A percentile compares a stretch with the other conserved stretches of the same genome.
phyloP scores from a whole-genome alignment of 179 eudicot species.

The Patellifolia procumbens region DNA sequence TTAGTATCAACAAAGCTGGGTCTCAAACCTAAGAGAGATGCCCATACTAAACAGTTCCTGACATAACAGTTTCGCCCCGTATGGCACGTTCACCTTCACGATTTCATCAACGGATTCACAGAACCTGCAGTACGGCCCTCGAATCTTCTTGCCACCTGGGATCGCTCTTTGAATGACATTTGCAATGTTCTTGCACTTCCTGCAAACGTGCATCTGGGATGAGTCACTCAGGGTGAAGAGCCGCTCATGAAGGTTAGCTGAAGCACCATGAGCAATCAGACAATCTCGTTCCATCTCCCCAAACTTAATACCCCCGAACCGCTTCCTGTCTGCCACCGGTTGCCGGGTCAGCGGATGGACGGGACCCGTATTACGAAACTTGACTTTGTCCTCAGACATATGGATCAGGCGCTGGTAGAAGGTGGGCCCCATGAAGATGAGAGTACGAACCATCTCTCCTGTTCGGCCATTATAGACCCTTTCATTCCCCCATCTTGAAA shows the following conservation, averaged over 20 bases:
- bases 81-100: constrained; percentile 76
- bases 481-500: constrained; percentile 87
- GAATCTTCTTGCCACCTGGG: constrained; percentile 70
- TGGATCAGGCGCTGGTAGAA: constrained; percentile 84
- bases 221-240: constrained; percentile 90
- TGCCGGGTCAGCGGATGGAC: constrained; percentile 96
- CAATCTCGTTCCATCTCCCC: constrained; percentile 98
- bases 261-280: constrained; percentile 92
- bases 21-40: constrained; percentile 80
- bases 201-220: constrained; percentile 84
- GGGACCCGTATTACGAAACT: constrained; percentile 90
- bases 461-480: constrained; percentile 82
- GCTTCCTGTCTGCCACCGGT: constrained; percentile 90
- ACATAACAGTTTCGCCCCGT: constrained; percentile 79
- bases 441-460: constrained; percentile 65
- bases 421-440: constrained; percentile 90
- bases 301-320: constrained; percentile 92
- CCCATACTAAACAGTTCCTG: constrained; percentile 99
- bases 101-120: constrained; percentile 77
- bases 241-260: constrained; percentile 88
- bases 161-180: constrained; percentile 74
- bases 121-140: constrained; percentile 87
- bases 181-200: constrained; percentile 65
- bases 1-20: constrained; percentile 57
- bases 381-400: constrained; percentile 97